A percentile compares a stretch with the other conserved stretches of the same genome.
Evolutionary conservation across 75 land plant genomes (phyloP).

Genomic region (Pinus taeda): DNA sequence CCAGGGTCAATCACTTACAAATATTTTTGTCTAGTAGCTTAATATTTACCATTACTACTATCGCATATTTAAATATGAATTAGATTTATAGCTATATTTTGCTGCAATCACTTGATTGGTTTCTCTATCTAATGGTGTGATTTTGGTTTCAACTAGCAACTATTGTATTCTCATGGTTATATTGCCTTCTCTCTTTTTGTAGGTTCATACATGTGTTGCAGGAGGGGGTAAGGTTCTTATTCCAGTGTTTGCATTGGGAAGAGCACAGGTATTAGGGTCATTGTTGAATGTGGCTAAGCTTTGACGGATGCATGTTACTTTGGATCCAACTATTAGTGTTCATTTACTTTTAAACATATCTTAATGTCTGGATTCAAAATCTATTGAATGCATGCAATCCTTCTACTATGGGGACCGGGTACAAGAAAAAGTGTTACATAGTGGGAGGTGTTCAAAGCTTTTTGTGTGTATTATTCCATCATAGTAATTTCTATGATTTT

Average conservation of each 20-base stretch:
- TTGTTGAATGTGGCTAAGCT: background rate
- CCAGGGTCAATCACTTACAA: background rate
- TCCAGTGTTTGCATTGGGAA: constrained; percentile 96
- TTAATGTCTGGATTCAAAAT: background rate
- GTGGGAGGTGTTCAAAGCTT: too few relatives aligned
- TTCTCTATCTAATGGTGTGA: background rate
- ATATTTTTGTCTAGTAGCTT: background rate
- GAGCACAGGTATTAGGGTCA: constrained; percentile 80
- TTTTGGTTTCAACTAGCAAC: background rate
- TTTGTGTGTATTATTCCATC: too few relatives aligned
- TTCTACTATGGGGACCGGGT: too few relatives aligned
- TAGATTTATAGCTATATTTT: background rate
- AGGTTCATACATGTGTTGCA: constrained; percentile 95
- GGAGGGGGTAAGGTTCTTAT: constrained; percentile 97
- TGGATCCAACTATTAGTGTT: background rate
- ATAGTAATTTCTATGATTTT: too few relatives aligned
- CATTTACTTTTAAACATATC: background rate
- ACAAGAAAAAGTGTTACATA: too few relatives aligned
- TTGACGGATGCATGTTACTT: background rate
- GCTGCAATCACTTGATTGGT: background rate
- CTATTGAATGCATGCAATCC: too few relatives aligned
- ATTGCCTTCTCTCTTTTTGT: background rate
- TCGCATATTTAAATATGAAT: background rate
- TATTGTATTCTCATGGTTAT: background rate
- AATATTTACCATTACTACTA: background rate